These are phyloP conservation scores for Colletotrichum sp. DNA, from an alignment of 2,329 filamentous ascomycete species.

Conservation along the genomic window DNA sequence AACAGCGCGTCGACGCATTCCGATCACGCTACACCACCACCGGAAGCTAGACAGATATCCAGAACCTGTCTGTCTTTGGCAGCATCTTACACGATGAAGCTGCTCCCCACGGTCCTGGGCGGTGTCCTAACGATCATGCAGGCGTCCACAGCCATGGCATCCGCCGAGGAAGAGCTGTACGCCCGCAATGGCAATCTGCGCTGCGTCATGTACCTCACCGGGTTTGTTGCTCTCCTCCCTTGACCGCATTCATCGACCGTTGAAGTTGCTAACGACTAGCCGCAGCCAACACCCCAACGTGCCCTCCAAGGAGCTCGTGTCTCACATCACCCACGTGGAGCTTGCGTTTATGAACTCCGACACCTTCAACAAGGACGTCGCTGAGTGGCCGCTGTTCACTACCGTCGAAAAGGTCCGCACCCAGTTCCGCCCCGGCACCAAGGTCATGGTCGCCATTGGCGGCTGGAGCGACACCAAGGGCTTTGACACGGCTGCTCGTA, in stretches of 20 bases:
- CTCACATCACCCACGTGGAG: constrained; percentile 60
- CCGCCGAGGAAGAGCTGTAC: not conserved
- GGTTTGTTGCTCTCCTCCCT: constrained; percentile 35
- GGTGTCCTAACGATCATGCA: not conserved
- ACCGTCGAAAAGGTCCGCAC: constrained; percentile 51
- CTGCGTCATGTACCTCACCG: constrained; percentile 56
- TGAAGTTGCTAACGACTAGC: not conserved
- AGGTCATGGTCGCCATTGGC: constrained; percentile 74
- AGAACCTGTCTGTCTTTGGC: not conserved
- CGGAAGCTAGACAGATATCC: not conserved
- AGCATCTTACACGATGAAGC: constrained; percentile 2
- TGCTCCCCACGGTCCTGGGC: not conserved
- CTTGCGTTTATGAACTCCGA: constrained; percentile 63
- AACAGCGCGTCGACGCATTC: not conserved
- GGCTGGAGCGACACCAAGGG: constrained; percentile 75
- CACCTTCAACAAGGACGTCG: constrained; percentile 51
- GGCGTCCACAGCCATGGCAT: constrained; percentile 1
- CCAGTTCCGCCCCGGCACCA: constrained; percentile 57
- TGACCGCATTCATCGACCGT: not conserved
- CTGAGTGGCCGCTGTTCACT: constrained; percentile 58
- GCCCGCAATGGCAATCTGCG: constrained; percentile 19
- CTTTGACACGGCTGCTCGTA: constrained; percentile 61
- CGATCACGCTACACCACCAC: not conserved
- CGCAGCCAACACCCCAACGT: constrained; percentile 52
- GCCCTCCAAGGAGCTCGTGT: constrained; percentile 40